phyloP scores from a whole-genome alignment of 495 filamentous ascomycete species.

The Tuber umbilicatum region DNA sequence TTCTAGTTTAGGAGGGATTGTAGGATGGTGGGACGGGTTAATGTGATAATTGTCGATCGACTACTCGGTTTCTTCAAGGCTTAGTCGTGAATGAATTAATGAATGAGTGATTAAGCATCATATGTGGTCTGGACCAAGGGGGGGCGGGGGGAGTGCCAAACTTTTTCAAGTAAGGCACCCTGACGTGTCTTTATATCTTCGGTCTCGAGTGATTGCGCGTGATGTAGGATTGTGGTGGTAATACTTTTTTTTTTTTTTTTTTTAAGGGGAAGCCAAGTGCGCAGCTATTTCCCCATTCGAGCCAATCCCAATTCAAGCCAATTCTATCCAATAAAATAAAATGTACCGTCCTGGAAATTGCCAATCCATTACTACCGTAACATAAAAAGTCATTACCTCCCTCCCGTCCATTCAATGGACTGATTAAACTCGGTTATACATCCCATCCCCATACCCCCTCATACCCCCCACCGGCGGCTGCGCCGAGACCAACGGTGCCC shows the following conservation, averaged over 20 bases:
- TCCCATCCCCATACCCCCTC: slow-evolving; percentile 4
- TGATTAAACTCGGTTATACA: slow-evolving; percentile 20
- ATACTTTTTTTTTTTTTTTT: neutral
- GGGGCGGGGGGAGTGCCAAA: neutral
- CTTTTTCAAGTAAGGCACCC: neutral
- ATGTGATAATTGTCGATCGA: neutral
- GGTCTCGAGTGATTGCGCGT: neutral
- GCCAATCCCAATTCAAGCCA: neutral
- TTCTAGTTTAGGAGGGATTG: neutral
- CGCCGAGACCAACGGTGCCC: neutral
- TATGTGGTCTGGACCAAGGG: neutral
- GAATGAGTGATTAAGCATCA: neutral
- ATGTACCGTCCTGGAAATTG: neutral
- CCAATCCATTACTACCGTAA: slow-evolving; percentile 1
- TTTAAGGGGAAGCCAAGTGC: neutral
- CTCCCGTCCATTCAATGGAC: slow-evolving; percentile 2
- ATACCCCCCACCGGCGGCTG: neutral
- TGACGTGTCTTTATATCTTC: neutral
- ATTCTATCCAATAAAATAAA: neutral
- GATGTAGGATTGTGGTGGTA: neutral
- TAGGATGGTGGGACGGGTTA: neutral
- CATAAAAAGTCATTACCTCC: slow-evolving; percentile 6
- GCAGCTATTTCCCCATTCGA: neutral
- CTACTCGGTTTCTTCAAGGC: neutral
- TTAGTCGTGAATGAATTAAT: neutral